These are phyloP conservation scores for Lagerstroemia speciosa DNA, from an alignment of 345 rosid species.

Conservation along the genomic window DNA sequence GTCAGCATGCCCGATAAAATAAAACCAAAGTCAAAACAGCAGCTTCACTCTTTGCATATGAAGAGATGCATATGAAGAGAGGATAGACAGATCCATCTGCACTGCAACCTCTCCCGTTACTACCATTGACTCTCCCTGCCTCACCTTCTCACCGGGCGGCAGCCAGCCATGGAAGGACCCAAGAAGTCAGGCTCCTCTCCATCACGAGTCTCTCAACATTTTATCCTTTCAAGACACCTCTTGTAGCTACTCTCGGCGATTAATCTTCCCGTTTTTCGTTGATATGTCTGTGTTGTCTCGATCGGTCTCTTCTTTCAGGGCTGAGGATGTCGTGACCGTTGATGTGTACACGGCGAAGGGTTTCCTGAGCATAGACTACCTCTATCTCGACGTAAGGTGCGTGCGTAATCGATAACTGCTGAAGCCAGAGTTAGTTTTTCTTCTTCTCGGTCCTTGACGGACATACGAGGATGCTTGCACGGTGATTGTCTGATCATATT, in stretches of 20 bases:
- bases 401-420: background rate
- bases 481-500: no score
- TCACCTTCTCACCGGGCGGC: background rate
- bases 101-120: background rate
- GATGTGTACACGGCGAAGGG: conserved; percentile 41
- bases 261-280: background rate
- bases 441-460: background rate
- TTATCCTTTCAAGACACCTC: no score
- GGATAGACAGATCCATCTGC: background rate
- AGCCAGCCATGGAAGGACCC: background rate
- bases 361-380: conserved; percentile 27
- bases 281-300: background rate
- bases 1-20: background rate
- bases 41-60: background rate
- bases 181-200: conserved; percentile 2
- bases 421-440: background rate
- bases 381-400: conserved; percentile 45
- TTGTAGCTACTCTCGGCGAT: background rate
- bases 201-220: no score
- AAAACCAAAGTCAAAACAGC: background rate
- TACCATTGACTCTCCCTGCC: background rate
- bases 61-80: no score
- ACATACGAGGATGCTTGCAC: background rate
- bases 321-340: conserved; percentile 32
- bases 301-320: conserved; percentile 19